Conservation (phyloP, 768 basidiomycete species). For the Mycena indigotica region DNA sequence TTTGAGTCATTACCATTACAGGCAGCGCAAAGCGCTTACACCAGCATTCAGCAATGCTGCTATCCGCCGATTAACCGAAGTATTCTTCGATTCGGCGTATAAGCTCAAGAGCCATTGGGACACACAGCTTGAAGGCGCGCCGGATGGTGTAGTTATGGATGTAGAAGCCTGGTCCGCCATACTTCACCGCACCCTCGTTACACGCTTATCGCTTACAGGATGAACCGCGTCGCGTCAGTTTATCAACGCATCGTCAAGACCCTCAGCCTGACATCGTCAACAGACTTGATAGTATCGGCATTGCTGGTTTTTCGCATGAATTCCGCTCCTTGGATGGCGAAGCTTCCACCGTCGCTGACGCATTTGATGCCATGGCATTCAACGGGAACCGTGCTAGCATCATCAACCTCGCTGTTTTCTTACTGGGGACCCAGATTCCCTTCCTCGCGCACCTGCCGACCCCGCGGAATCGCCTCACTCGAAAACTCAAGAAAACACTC, state of each 20-base stretch:
- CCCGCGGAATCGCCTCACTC: constrained; percentile 4
- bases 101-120: constrained; percentile 30
- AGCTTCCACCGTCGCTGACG: constrained; percentile 24
- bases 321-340: constrained; percentile 45
- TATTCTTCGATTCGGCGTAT: constrained; percentile 46
- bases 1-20: neutral
- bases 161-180: constrained; percentile 36
- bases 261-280: no score
- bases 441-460: constrained; percentile 18
- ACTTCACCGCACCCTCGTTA: neutral
- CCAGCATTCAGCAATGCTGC: constrained; percentile 47
- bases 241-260: no score
- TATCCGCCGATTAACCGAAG: constrained; percentile 36
- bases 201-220: constrained; percentile 25
- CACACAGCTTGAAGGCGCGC: constrained; percentile 8
- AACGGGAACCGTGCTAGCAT: neutral
- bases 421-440: constrained; percentile 14
- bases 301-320: constrained; percentile 48
- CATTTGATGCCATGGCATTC: constrained; percentile 28
- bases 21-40: constrained; percentile 41
- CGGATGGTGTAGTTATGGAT: constrained; percentile 33
- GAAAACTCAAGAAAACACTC: constrained; percentile 6
- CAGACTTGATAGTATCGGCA: constrained; percentile 49
- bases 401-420: constrained; percentile 1
- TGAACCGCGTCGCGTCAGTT: constrained; percentile 48